phyloP scores from a whole-genome alignment of 1,139 yeast species.

The Saccharomyces hybrid region DNA sequence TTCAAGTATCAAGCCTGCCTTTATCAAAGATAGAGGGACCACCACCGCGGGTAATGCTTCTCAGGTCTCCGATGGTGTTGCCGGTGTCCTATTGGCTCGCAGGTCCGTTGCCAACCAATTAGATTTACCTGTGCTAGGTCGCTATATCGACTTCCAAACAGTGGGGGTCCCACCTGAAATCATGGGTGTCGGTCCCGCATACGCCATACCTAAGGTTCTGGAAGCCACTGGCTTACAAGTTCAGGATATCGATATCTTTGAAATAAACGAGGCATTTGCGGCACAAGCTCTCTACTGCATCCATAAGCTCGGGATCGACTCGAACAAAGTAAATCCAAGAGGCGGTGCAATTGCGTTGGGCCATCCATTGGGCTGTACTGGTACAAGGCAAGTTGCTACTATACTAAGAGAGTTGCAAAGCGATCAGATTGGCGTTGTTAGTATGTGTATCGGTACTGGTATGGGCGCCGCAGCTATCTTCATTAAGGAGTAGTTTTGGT shows the following conservation, averaged over 20 bases:
- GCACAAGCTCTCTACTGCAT: slow-evolving; percentile 84
- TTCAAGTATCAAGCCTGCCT: slow-evolving; percentile 75
- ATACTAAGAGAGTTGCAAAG: slow-evolving; percentile 68
- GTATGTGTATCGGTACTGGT: slow-evolving; percentile 97
- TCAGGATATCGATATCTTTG: slow-evolving; percentile 66
- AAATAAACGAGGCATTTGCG: slow-evolving; percentile 94
- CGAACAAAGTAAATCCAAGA: slow-evolving; percentile 71
- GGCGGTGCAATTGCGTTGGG: slow-evolving; percentile 98
- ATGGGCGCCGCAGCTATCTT: slow-evolving; percentile 95
- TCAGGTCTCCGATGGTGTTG: slow-evolving; percentile 93
- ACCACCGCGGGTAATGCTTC: slow-evolving; percentile 97
- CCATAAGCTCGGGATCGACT: slow-evolving; percentile 56
- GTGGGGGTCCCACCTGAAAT: slow-evolving; percentile 95
- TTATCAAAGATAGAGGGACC: slow-evolving; percentile 64
- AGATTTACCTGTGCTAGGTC: slow-evolving; percentile 61
- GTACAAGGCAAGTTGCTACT: slow-evolving; percentile 91
- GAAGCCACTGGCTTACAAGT: slow-evolving; percentile 54
- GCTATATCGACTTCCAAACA: slow-evolving; percentile 65
- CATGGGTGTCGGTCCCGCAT: slow-evolving; percentile 96
- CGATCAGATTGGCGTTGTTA: slow-evolving; percentile 82
- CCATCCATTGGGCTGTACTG: slow-evolving; percentile 93
- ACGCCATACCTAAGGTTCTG: slow-evolving; percentile 80
- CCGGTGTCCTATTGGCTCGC: slow-evolving; percentile 77
- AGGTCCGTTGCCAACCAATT: slow-evolving; percentile 78
- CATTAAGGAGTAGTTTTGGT: slow-evolving; percentile 48